Evolutionary conservation across 2,329 filamentous ascomycete genomes (phyloP), one percentile per base, ranked within the genome.

Genomic region (Fusarium sp.): DNA sequence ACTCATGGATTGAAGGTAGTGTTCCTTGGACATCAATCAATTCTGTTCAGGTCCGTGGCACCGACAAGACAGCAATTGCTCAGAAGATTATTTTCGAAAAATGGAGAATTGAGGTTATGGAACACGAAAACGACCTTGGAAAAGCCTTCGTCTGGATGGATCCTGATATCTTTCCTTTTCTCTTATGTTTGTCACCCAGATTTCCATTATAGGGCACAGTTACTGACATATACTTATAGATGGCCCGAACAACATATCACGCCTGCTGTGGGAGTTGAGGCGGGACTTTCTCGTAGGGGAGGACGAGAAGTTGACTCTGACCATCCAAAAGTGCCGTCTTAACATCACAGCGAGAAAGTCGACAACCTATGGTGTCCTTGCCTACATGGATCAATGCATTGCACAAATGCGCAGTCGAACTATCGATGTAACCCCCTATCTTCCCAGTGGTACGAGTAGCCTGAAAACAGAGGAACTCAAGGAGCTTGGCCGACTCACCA

Each of bases 71-170:
- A 38, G 77, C 67, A 30, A 71, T 83, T 12, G 82, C 77, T 1
- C 64, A 83, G 16, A 76, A 76, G 57, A 76, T 89, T 54, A 77
- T 88, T 78, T 79, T 80, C 13, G 75, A 80, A 26, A 82, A 80
- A 60, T 89, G 86, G 86, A 80, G 78, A 4, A 66, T 88, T n/a
- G 78, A 82, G 10, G 80, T 83, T 4, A 77, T 80, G 55, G 83
- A 86, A 65, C 72, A 84, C 16, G 71, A 81, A 15, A 78, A 81
- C 20, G 78, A 77, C 8, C 72, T 81, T 5, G 86, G 86, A 8
- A 76, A 77, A 33, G 72, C 80, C 2, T 76, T 75, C 4, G 60
- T 87, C 8, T 77, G 70, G 62, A 67, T 87, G 20, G 72, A 75
- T 13, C 78, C 78, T 13, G 55, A 76, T 2, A 79, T 83, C 52